phyloP scores from a whole-genome alignment of 2,329 filamentous ascomycete genomes.

The Pseudohalonectria lignicola region DNA sequence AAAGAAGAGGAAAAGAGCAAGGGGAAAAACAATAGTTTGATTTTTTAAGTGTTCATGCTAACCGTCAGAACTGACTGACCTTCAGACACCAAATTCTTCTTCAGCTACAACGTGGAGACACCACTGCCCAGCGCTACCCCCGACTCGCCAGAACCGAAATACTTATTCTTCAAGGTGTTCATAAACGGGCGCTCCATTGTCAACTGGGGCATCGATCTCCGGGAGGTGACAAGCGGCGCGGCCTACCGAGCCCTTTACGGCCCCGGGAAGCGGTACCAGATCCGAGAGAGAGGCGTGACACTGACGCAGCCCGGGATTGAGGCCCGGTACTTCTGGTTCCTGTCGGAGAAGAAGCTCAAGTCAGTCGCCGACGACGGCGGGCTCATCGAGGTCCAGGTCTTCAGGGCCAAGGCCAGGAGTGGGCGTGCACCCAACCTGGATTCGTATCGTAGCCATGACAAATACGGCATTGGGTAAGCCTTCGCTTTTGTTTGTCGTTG shows the following conservation, averaged over 20 bases:
- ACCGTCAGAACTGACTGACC: no score
- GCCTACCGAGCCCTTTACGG: constrained; percentile 32
- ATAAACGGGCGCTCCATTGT: constrained; percentile 42
- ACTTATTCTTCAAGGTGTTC: constrained; percentile 42
- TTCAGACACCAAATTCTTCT: constrained; percentile 42
- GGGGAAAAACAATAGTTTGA: no score
- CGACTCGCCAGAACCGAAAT: constrained; percentile 20
- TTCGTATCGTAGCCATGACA: constrained; percentile 33
- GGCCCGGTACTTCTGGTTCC: constrained; percentile 38
- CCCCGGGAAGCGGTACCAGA: constrained; percentile 27
- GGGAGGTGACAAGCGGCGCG: constrained; percentile 22
- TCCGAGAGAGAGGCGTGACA: constrained; percentile 21
- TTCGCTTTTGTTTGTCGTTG: not conserved
- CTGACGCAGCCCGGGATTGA: constrained; percentile 30
- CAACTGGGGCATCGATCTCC: constrained; percentile 39
- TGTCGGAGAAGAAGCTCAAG: constrained; percentile 20
- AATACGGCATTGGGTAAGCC: constrained; percentile 42
- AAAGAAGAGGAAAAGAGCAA: no score
- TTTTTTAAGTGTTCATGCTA: no score
- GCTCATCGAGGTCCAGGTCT: constrained; percentile 40
- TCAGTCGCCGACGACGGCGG: constrained; percentile 41
- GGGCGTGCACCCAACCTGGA: constrained; percentile 28
- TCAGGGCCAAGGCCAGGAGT: constrained; percentile 36
- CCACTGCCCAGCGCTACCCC: constrained; percentile 3
- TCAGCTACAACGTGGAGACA: constrained; percentile 33